A percentile compares a stretch with the other conserved stretches of the same genome.
Conservation (phyloP, 2,329 filamentous ascomycete genomes). For the Calonectria hongkongensis region DNA sequence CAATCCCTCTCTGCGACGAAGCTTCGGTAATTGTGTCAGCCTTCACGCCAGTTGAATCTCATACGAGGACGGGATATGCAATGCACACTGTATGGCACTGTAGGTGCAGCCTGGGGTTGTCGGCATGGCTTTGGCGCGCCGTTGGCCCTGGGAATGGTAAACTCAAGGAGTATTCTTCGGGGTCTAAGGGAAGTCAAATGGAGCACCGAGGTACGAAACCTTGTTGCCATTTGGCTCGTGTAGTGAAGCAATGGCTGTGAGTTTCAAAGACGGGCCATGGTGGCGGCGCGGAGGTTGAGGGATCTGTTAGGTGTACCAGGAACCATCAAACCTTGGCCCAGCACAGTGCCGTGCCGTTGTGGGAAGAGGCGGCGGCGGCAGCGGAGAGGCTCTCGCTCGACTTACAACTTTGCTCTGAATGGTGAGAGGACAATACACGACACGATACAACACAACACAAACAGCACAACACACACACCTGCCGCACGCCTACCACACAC, state of each 20-base stretch:
- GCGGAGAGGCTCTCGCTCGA: conserved; percentile 41
- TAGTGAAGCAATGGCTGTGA: conserved; percentile 24
- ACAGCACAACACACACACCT: conserved; percentile 36
- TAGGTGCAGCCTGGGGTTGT: conserved; percentile 1
- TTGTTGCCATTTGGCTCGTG: conserved; percentile 46
- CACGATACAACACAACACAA: conserved; percentile 37
- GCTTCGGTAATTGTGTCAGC: conserved; percentile 49
- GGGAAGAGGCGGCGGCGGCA: conserved; percentile 39
- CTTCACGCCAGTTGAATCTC: conserved; percentile 10
- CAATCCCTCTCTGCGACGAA: conserved; percentile 43
- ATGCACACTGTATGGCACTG: conserved; percentile 9
- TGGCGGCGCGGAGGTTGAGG: conserved; percentile 16
- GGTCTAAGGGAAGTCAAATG: conserved; percentile 38
- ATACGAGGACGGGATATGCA: not conserved
- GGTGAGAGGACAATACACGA: conserved; percentile 25
- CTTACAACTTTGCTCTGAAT: conserved; percentile 20
- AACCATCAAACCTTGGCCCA: conserved; percentile 36
- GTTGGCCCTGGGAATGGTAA: conserved; percentile 31
- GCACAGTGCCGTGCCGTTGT: conserved; percentile 53
- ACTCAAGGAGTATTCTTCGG: conserved; percentile 4
- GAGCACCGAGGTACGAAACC: conserved; percentile 49
- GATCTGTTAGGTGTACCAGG: conserved; percentile 42
- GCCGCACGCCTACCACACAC: conserved; percentile 21
- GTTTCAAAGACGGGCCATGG: conserved; percentile 5
- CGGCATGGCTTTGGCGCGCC: conserved; percentile 18